phyloP scores from a whole-genome alignment of 805 yeast genomes.

The Dipodascus albidus region DNA sequence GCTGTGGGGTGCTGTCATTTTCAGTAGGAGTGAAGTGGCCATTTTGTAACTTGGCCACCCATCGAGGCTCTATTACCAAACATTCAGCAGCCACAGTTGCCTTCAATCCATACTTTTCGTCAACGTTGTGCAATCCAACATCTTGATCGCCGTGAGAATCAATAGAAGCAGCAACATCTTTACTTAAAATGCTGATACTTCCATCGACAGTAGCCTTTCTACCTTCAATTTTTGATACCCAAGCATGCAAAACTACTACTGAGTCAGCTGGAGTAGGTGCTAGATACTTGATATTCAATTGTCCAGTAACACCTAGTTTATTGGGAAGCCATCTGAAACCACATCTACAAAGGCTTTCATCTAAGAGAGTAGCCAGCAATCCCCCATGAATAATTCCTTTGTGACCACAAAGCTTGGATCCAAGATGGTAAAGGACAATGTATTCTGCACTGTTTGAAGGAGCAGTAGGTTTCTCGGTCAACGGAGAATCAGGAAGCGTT shows the following conservation, averaged over 20 bases:
- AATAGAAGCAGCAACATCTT: constrained; percentile 11
- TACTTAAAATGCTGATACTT: constrained; percentile 36
- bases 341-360: constrained; percentile 75
- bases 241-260: constrained; percentile 55
- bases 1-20: not conserved
- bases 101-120: constrained; percentile 11
- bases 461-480: constrained; percentile 5
- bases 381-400: constrained; percentile 84
- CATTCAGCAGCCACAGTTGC: constrained; percentile 23
- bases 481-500: constrained; percentile 6
- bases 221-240: constrained; percentile 56
- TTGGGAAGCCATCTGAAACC: constrained; percentile 78
- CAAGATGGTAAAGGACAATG: constrained; percentile 60
- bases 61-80: constrained; percentile 28
- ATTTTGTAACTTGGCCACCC: constrained; percentile 22
- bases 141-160: no score
- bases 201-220: constrained; percentile 78
- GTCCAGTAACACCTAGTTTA: constrained; percentile 82
- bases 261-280: constrained; percentile 49
- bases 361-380: constrained; percentile 67
- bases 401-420: constrained; percentile 49
- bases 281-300: constrained; percentile 48
- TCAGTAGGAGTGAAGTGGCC: constrained; percentile 1
- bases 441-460: constrained; percentile 28
- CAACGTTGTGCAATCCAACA: constrained; percentile 4